Base-by-base conservation (phyloP, 352 stramenopile genomes). In the Phytophthora sp. region DNA sequence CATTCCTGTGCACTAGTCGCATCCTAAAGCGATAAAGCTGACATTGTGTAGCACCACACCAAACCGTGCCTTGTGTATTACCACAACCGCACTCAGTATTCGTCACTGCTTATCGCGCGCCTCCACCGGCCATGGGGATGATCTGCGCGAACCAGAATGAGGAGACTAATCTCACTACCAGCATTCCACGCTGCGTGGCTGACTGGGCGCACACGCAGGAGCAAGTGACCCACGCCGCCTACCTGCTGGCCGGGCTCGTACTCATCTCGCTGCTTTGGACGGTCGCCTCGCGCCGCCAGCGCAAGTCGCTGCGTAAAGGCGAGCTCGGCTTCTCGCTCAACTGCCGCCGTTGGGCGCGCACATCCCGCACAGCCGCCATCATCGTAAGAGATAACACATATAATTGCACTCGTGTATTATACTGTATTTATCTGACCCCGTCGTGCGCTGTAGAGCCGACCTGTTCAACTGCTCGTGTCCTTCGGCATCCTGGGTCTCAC, bases 261-360 rank as follows among this genome's bases (percentile, higher is more conserved):
- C 42, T 88, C n/a, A 39, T 83, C 36, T 73, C 87, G 9, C 24
- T 69, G 16, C 44, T 70, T 1, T 95, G 87, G 87, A 90, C 74
- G 20, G 30, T 74, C 24, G 44, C 71, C 5, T 95, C 87, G 21
- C 71, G 72, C 1, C 84, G 75, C 23, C 82, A 94, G 60, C 79
- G 73, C 24, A 79, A 79, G 23, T 65, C 47, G 3, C 73, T 95
- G 21, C 68, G 73, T 20, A 74, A 73, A 23, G 77, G 88, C 58
- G 82, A 94, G 63, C 71, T 93, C 55, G 85, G 85, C 27, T 95
- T 95, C 69, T 95, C 87, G 26, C 84, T 95, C 20, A 77, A 74
- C 47, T 79, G 77, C 20, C 82, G 87, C 3, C 77, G 82, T 50
- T 95, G 87, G 87, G 87, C 85, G 13, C 80, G 84, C 45, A 95